Evolutionary conservation across 768 basidiomycete species (phyloP), one percentile per base, ranked within the genome.

Genomic region (Agaricus blazei): DNA sequence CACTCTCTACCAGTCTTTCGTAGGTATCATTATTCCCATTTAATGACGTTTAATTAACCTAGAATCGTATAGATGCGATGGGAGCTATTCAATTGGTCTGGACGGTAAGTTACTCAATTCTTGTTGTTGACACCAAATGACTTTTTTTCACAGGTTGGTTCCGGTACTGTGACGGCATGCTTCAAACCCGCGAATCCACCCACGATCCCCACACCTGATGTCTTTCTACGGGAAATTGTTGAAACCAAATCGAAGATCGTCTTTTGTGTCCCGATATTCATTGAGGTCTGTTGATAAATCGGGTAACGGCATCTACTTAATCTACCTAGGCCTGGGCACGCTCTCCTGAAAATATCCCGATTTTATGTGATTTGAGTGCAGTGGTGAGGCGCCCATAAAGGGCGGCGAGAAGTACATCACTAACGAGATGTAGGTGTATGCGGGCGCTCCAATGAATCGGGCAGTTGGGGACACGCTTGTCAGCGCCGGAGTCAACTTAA

Each of bases 391-490:
- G 19, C 19, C 19, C 19, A 19, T 19, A 19, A 19, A 19, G 19
- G 19, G 19, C 19, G 19, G 19, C 19, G 19, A 19, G 19, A 19
- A 19, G 19, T 19, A 19, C 19, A 19, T 19, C 19, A 19, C n/a
- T 24, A 26, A 44, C n/a, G 11, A 9, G 14, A 28, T 46, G 9
- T 42, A 65, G 66, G 49, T 63, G 31, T 65, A 58, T 47, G 64
- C 57, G 2, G 65, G 67, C 3, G 64, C 60, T 8, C 61, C 64
- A 1, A 48, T 66, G 15, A 65, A 69, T 6, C 57, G 66, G 49
- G 62, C 61, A 3, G 57, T 54, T 9, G 66, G 66, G 9, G 62
- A 67, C 44, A 27, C 23, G 12, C 57, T 65, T 23, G 51, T 55
- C 3, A 15, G 47, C 19, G 47, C 60, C 11, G 65, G 65, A 7